phyloP scores from a whole-genome alignment of 148 eudicot species.

The Limonium bicolor region DNA sequence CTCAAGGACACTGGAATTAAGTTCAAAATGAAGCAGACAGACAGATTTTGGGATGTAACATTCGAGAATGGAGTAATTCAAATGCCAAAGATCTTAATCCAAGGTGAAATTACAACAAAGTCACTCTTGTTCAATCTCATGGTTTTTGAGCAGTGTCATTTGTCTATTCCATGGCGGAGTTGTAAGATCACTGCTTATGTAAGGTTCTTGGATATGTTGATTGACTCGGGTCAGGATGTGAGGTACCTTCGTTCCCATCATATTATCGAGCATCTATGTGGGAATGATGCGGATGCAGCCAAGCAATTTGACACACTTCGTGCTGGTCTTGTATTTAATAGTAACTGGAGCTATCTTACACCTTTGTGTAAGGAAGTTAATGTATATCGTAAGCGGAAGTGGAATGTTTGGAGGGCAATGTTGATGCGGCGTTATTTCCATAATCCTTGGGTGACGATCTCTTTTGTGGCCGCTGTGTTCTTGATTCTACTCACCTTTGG shows the following conservation, averaged over 20 bases:
- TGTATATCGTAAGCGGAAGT: constrained; percentile 7
- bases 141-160: no score
- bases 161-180: constrained; percentile 51
- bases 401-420: constrained; percentile 15
- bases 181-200: constrained; percentile 16
- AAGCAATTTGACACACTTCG: constrained; percentile 46
- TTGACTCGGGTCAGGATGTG: no score
- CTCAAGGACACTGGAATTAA: constrained; percentile 45
- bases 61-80: constrained; percentile 43
- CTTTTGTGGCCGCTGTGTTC: no score
- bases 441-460: constrained; percentile 16
- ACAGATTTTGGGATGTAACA: constrained; percentile 45
- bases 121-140: no score
- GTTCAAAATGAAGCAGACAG: constrained; percentile 33
- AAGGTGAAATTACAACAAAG: constrained; percentile 11
- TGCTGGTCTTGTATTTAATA: constrained; percentile 49
- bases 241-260: constrained; percentile 29
- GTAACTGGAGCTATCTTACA: constrained; percentile 30
- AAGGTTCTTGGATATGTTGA: no score
- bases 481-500: constrained; percentile 8
- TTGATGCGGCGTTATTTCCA: constrained; percentile 8
- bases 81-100: no score
- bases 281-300: constrained; percentile 46
- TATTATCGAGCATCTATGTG: constrained; percentile 53
- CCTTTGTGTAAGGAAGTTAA: constrained; percentile 41